These are phyloP conservation scores for Auriscalpium orientale DNA, from an alignment of 768 basidiomycete genomes.

Conservation along the genomic window DNA sequence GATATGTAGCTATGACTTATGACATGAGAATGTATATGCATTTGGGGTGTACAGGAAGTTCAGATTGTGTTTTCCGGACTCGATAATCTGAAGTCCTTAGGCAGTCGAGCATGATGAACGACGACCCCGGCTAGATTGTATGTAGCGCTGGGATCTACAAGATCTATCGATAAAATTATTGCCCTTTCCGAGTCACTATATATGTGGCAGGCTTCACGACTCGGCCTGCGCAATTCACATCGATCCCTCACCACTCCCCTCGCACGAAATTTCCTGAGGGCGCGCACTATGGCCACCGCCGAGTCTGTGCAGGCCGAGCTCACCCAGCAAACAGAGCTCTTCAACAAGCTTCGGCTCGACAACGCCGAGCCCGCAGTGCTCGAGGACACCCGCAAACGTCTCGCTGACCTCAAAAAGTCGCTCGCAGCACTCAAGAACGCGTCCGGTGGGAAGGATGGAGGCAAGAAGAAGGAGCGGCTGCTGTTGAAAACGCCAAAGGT, in stretches of 20 bases:
- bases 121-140: too few species aligned
- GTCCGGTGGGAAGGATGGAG: conserved; percentile 36
- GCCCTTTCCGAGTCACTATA: too few species aligned
- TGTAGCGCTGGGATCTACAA: too few species aligned
- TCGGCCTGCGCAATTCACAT: neutral
- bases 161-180: too few species aligned
- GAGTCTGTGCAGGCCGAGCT: conserved; percentile 49
- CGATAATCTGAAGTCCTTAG: too few species aligned
- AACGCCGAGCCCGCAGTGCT: conserved; percentile 42
- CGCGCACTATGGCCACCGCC: conserved; percentile 31
- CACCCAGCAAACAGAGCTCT: conserved; percentile 42
- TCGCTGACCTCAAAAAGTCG: conserved; percentile 61
- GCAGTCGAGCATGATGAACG: too few species aligned
- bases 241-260: conserved; percentile 4
- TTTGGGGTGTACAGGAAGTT: neutral
- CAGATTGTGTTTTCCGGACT: too few species aligned
- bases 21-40: neutral
- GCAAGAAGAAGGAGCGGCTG: conserved; percentile 58
- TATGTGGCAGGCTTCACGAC: too few species aligned
- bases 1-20: neutral
- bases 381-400: conserved; percentile 59
- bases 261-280: neutral
- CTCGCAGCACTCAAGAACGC: conserved; percentile 35
- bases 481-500: conserved; percentile 94
- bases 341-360: conserved; percentile 55